These are phyloP conservation scores for Zygosaccharomyces bisporus DNA, from an alignment of 805 yeast genomes.

Conservation along the genomic window DNA sequence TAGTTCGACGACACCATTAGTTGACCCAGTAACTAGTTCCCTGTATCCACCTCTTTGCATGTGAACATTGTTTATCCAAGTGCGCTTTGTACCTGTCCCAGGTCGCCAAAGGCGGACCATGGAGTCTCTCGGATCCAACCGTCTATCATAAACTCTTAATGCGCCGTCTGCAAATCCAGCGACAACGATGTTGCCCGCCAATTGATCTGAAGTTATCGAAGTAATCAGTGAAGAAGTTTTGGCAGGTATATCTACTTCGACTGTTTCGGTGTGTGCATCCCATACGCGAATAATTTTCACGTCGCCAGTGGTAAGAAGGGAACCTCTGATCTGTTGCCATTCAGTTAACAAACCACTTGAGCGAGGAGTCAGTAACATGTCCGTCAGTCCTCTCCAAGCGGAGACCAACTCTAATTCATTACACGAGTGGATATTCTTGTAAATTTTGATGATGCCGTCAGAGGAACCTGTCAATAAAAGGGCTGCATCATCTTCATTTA, in stretches of 20 bases:
- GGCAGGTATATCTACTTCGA: conserved; percentile 85
- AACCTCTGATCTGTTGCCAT: conserved; percentile 96
- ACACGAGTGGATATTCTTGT: conserved; percentile 63
- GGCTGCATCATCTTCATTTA: conserved; percentile 92
- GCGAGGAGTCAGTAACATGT: conserved; percentile 72
- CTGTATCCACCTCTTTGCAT: conserved; percentile 97
- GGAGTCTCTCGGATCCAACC: conserved; percentile 78
- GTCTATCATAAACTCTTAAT: conserved; percentile 83
- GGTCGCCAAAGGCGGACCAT: conserved; percentile 80
- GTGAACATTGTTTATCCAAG: conserved; percentile 71
- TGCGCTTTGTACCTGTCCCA: conserved; percentile 40
- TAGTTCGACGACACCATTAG: conserved; percentile 76
- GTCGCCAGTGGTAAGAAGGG: conserved; percentile 89
- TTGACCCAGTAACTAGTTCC: conserved; percentile 78
- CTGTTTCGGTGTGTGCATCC: conserved; percentile 94
- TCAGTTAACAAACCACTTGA: conserved; percentile 83
- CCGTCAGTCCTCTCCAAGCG: conserved; percentile 92
- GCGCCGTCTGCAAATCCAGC: conserved; percentile 93
- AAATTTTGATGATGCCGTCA: conserved; percentile 90
- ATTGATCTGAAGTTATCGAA: conserved; percentile 88
- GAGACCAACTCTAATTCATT: conserved; percentile 61
- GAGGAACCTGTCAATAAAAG: conserved; percentile 82
- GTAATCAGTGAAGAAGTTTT: conserved; percentile 87
- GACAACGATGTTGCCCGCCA: conserved; percentile 83
- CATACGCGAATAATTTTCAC: conserved; percentile 86